phyloP scores from a whole-genome alignment of 768 basidiomycete genomes.

The Leccinum subgranulosum region DNA sequence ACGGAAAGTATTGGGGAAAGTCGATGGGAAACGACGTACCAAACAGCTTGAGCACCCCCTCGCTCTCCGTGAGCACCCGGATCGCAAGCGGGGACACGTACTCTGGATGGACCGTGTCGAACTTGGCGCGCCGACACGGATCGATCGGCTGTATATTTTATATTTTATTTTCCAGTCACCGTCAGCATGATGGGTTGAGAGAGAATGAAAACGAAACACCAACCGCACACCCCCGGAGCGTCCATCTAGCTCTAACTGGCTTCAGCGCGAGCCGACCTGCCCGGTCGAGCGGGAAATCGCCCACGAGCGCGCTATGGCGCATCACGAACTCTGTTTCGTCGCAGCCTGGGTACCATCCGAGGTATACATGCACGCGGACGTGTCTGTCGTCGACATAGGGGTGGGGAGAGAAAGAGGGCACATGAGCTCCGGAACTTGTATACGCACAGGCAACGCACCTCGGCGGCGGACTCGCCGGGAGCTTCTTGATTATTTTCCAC shows the following conservation, averaged over 20 bases:
- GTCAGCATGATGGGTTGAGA: neutral
- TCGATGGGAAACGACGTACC: slow-evolving; percentile 11
- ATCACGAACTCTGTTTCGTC: slow-evolving; percentile 30
- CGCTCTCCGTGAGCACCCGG: slow-evolving; percentile 22
- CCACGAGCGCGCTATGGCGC: slow-evolving; percentile 25
- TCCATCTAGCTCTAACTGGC: slow-evolving; percentile 22
- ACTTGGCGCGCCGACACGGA: slow-evolving; percentile 14
- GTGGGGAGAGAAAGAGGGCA: neutral
- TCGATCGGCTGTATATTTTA: slow-evolving; percentile 18
- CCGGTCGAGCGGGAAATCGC: slow-evolving; percentile 25
- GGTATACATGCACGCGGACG: slow-evolving; percentile 31
- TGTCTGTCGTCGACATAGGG: slow-evolving; percentile 15
- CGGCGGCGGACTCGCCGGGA: slow-evolving; percentile 16
- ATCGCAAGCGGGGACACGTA: slow-evolving; percentile 27
- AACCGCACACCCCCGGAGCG: slow-evolving; percentile 23
- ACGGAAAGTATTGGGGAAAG: neutral
- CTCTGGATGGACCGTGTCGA: slow-evolving; percentile 22
- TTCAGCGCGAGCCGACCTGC: slow-evolving; percentile 18
- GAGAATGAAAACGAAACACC: neutral
- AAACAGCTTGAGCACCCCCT: slow-evolving; percentile 28
- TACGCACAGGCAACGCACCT: slow-evolving; percentile 5
- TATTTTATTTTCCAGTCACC: neutral
- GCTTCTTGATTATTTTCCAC: slow-evolving; percentile 21
- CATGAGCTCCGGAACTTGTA: neutral
- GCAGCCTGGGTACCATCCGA: slow-evolving; percentile 26